Evolutionary conservation across 805 yeast species (phyloP).

Genomic region (Wickerhamiella sergipiensis): DNA sequence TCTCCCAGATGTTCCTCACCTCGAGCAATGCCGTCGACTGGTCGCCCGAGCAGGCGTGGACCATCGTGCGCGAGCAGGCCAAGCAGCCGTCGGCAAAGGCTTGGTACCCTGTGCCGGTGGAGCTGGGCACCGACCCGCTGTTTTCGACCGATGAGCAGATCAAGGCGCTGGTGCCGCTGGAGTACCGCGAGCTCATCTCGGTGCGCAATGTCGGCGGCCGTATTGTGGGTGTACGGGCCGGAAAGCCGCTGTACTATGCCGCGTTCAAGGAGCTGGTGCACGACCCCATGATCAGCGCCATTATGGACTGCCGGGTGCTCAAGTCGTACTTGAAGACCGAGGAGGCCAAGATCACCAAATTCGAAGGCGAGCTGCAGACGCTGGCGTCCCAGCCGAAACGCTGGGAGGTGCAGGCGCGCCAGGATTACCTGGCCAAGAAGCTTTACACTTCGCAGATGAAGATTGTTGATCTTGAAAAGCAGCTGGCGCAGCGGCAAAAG

Average conservation of each 20-base stretch:
- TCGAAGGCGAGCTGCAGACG: conserved; percentile 59
- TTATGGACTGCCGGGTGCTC: conserved; percentile 52
- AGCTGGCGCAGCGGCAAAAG: conserved; percentile 1
- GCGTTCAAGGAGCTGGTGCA: conserved; percentile 58
- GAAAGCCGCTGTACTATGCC: conserved; percentile 70
- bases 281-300: conserved; percentile 42
- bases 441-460: conserved; percentile 45
- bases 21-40: conserved; percentile 31
- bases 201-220: conserved; percentile 70
- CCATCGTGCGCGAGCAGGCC: conserved; percentile 51
- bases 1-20: conserved; percentile 59
- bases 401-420: conserved; percentile 45
- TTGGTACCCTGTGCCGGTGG: conserved; percentile 14
- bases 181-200: conserved; percentile 62
- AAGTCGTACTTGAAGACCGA: conserved; percentile 44
- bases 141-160: conserved; percentile 33
- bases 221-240: conserved; percentile 50
- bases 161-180: conserved; percentile 49
- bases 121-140: conserved; percentile 15
- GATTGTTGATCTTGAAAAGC: conserved; percentile 34
- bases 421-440: conserved; percentile 54
- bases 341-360: conserved; percentile 42
- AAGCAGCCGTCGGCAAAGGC: conserved; percentile 5
- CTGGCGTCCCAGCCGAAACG: conserved; percentile 39
- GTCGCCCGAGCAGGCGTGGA: conserved; percentile 80